Conservation (phyloP, 164 flowering plant genomes). For the Stephania yunnanensis region DNA sequence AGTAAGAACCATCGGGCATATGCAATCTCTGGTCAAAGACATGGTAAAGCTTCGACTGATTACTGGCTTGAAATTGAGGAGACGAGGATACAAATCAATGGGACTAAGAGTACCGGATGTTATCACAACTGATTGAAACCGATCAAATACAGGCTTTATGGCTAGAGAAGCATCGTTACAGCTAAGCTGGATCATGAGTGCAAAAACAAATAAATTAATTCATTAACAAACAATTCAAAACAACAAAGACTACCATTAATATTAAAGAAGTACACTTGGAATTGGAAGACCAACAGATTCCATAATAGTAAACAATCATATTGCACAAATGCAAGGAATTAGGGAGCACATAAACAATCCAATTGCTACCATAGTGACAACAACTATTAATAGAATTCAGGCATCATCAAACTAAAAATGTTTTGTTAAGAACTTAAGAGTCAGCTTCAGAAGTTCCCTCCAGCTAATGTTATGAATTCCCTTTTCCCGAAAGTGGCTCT, state of each 20-base stretch:
- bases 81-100: conserved; percentile 94
- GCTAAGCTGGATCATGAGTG: conserved; percentile 56
- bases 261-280: background rate
- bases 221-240: background rate
- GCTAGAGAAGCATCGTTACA: conserved; percentile 99
- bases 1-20: conserved; percentile 98
- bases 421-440: too few relatives aligned
- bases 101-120: conserved; percentile 99
- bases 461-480: too few relatives aligned
- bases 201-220: conserved; percentile 5
- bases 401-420: too few relatives aligned
- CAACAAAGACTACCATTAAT: background rate
- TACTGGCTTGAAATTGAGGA: conserved; percentile 92
- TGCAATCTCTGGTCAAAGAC: conserved; percentile 98
- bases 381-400: too few relatives aligned
- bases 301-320: background rate
- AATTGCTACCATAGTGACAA: background rate
- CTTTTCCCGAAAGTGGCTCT: too few relatives aligned
- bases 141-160: conserved; percentile 92
- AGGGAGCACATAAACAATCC: background rate
- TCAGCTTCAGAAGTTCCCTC: too few relatives aligned
- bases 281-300: background rate
- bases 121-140: conserved; percentile 94
- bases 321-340: background rate
- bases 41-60: conserved; percentile 93